These are phyloP conservation scores for Thermochaetoides thermophila DNA, from an alignment of 495 filamentous ascomycete species.

Conservation along the genomic window DNA sequence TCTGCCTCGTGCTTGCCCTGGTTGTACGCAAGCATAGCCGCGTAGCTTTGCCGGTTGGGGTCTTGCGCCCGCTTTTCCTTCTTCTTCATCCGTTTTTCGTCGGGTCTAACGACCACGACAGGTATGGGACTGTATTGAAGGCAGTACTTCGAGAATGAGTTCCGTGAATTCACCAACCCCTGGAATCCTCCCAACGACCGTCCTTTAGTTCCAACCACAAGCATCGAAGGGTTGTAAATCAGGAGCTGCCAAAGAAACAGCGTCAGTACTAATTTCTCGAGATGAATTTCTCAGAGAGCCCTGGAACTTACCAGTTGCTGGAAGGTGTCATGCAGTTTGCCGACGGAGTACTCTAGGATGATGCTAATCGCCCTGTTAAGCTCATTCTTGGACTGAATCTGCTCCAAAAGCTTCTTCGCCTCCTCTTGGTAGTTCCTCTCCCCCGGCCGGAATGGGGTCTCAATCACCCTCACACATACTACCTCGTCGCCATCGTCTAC, in stretches of 20 bases:
- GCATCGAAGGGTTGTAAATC: constrained; percentile 84
- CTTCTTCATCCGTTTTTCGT: constrained; percentile 80
- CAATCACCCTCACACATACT: constrained; percentile 80
- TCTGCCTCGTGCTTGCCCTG: constrained; percentile 40
- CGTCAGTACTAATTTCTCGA: too few species aligned
- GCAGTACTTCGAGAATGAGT: constrained; percentile 93
- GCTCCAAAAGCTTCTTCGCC: constrained; percentile 57
- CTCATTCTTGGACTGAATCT: constrained; percentile 74
- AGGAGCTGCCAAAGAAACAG: constrained; percentile 62
- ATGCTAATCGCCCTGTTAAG: constrained; percentile 76
- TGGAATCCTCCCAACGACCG: constrained; percentile 78
- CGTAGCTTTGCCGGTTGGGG: constrained; percentile 64
- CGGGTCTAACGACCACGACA: constrained; percentile 89
- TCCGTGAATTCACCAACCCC: constrained; percentile 62
- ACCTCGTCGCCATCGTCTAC: constrained; percentile 97
- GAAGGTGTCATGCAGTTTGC: constrained; percentile 84
- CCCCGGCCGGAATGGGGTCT: constrained; percentile 63
- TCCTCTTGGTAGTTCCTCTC: constrained; percentile 72
- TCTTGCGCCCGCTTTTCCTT: constrained; percentile 77
- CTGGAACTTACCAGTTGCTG: constrained; percentile 63
- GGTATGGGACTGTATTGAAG: constrained; percentile 91
- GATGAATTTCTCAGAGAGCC: not conserved
- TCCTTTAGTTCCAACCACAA: constrained; percentile 89
- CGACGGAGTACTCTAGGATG: constrained; percentile 77
- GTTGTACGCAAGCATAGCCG: constrained; percentile 60